phyloP scores from a whole-genome alignment of 1,139 yeast species.

The Insectozyma bohioensis region DNA sequence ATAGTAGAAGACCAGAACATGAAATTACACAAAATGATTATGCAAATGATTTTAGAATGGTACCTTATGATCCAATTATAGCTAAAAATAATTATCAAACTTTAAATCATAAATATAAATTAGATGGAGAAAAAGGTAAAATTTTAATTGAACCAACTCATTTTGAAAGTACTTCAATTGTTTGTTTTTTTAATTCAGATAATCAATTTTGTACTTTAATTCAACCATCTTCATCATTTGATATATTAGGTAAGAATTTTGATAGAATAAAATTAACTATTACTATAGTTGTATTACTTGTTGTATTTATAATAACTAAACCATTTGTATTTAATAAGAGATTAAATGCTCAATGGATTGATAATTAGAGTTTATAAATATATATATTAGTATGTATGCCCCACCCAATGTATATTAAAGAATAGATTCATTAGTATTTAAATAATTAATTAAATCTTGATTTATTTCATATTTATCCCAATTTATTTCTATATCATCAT shows the following conservation, averaged over 20 bases:
- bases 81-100: conserved; percentile 45
- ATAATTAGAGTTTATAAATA: conserved; percentile 12
- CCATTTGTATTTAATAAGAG: conserved; percentile 61
- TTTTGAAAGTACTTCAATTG: conserved; percentile 77
- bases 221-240: conserved; percentile 84
- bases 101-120: conserved; percentile 35
- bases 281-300: conserved; percentile 57
- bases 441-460: conserved; percentile 23
- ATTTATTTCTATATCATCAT: conserved; percentile 14
- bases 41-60: conserved; percentile 56
- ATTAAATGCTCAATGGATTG: conserved; percentile 38
- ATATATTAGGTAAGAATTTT: conserved; percentile 65
- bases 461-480: conserved; percentile 25
- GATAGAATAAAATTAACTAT: conserved; percentile 62
- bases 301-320: conserved; percentile 43
- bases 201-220: conserved; percentile 77
- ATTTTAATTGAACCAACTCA: conserved; percentile 63
- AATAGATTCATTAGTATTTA: conserved; percentile 15
- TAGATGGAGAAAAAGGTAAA: conserved; percentile 19
- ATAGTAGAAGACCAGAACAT: conserved; percentile 59
- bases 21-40: conserved; percentile 55
- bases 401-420: conserved; percentile 11
- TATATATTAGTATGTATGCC: conserved; percentile 5
- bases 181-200: conserved; percentile 59
- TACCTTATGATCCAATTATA: conserved; percentile 68